A percentile compares a stretch with the other conserved stretches of the same genome.
Conservation (phyloP, 306 rosid species). For the Erythrophleum fordii region DNA sequence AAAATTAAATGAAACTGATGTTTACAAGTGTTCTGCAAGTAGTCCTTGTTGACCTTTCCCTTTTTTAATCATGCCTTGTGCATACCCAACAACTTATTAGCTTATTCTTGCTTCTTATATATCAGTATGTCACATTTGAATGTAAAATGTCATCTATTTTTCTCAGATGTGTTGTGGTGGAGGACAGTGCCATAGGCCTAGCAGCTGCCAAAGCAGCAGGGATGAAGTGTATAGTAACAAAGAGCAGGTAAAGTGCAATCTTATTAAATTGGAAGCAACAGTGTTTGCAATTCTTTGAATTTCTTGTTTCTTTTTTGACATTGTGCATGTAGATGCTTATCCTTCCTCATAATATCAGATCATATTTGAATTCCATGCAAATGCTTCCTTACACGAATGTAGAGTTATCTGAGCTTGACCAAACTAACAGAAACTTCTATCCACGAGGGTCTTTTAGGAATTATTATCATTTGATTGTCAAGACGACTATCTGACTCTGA, state of each 20-base stretch:
- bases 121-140: conserved; percentile 22
- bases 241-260: conserved; percentile 71
- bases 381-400: not conserved
- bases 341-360: conserved; percentile 11
- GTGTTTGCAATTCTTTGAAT: not conserved
- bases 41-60: conserved; percentile 7
- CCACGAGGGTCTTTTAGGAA: conserved; percentile 6
- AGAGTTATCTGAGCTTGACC: not conserved
- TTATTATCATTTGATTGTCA: not conserved
- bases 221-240: conserved; percentile 90
- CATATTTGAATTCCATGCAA: conserved; percentile 8
- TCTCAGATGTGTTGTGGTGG: conserved; percentile 92
- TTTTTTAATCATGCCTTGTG: not conserved
- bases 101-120: conserved; percentile 6
- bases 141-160: conserved; percentile 33
- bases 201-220: conserved; percentile 97
- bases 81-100: not conserved
- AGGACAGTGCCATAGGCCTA: conserved; percentile 95
- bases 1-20: not conserved
- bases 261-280: not conserved
- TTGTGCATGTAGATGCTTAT: conserved; percentile 30
- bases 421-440: not conserved
- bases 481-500: not conserved
- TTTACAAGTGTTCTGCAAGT: conserved; percentile 20
- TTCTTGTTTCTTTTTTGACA: conserved; percentile 24